These are phyloP conservation scores for Fomitopsis pinicola DNA, from an alignment of 1,284 basidiomycete species.

Conservation along the genomic window DNA sequence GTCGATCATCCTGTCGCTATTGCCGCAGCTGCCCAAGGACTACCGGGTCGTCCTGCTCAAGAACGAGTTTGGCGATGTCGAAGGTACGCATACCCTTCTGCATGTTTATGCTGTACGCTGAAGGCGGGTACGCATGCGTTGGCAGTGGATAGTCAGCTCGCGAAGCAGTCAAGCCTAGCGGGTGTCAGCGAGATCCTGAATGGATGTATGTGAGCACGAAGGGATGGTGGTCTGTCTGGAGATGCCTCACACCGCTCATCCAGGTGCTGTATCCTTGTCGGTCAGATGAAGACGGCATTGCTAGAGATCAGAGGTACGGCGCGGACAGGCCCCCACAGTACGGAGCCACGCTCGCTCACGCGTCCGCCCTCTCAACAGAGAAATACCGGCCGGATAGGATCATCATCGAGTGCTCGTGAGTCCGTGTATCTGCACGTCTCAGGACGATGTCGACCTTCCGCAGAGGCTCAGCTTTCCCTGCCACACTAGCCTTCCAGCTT, in stretches of 20 bases:
- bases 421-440: slow-evolving; percentile 8
- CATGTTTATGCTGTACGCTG: background rate
- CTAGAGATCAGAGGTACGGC: slow-evolving; percentile 74
- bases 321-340: background rate
- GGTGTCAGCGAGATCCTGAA: slow-evolving; percentile 90
- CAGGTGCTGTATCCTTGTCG: slow-evolving; percentile 89
- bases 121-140: background rate
- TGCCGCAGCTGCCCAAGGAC: slow-evolving; percentile 74
- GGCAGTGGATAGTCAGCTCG: slow-evolving; percentile 83
- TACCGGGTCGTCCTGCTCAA: slow-evolving; percentile 87
- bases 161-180: slow-evolving; percentile 74
- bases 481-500: slow-evolving; percentile 88
- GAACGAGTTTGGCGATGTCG: slow-evolving; percentile 84
- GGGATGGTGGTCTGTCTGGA: background rate
- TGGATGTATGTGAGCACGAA: slow-evolving; percentile 73
- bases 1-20: slow-evolving; percentile 77
- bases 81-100: slow-evolving; percentile 41
- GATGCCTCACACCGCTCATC: background rate
- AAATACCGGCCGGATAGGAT: slow-evolving; percentile 83
- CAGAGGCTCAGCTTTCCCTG: slow-evolving; percentile 86
- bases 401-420: slow-evolving; percentile 89
- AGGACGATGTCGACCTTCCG: slow-evolving; percentile 4
- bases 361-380: slow-evolving; percentile 39
- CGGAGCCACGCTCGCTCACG: background rate
- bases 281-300: slow-evolving; percentile 86